Conservation (phyloP, 2,329 filamentous ascomycete species). For the Talaromyces marneffei region DNA sequence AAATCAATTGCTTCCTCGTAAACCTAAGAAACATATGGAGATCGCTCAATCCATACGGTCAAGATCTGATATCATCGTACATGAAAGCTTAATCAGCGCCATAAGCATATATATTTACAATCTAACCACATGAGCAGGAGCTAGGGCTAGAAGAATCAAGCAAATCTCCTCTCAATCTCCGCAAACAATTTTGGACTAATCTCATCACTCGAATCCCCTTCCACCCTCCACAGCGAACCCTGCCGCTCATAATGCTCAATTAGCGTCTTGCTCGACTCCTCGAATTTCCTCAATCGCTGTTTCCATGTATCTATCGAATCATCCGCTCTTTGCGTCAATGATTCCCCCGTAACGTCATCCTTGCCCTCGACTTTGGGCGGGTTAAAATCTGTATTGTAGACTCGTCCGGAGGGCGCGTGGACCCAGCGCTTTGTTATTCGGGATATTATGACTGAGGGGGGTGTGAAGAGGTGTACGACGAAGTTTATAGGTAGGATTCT, state of each 20-base stretch:
- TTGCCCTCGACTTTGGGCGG: conserved; percentile 70
- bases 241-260: conserved; percentile 82
- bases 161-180: conserved; percentile 77
- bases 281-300: conserved; percentile 72
- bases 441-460: conserved; percentile 76
- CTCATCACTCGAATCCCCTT: conserved; percentile 87
- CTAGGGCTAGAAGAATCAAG: conserved; percentile 20
- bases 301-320: conserved; percentile 85
- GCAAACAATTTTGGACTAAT: conserved; percentile 83
- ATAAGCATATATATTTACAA: not conserved
- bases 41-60: not conserved
- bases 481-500: conserved; percentile 87
- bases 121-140: conserved; percentile 8
- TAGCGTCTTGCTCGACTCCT: conserved; percentile 77
- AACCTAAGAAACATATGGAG: not conserved
- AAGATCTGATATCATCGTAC: not conserved
- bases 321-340: conserved; percentile 73
- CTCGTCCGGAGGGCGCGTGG: conserved; percentile 80
- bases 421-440: conserved; percentile 91
- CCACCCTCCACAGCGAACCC: conserved; percentile 78
- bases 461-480: conserved; percentile 80
- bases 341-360: conserved; percentile 89
- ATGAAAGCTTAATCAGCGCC: not conserved
- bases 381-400: conserved; percentile 95
- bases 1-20: not conserved